phyloP scores from a whole-genome alignment of 106 monocot species.

The Cymbidium sinense region DNA sequence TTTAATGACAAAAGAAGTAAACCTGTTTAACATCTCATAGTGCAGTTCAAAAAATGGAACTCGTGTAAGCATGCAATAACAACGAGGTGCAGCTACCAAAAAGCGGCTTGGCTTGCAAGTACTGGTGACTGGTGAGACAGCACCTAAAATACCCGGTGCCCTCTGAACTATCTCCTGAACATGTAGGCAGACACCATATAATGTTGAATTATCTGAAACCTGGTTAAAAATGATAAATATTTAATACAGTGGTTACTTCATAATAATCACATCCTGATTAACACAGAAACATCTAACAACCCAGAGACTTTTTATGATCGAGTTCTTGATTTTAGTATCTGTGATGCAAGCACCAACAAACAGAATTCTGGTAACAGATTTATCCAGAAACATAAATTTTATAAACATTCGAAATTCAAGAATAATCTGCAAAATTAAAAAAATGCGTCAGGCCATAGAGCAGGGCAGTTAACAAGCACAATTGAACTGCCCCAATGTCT shows the following conservation, averaged over 20 bases:
- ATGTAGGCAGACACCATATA: constrained; percentile 91
- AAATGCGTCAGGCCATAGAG: not conserved
- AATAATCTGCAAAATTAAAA: not conserved
- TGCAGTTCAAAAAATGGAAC: constrained; percentile 98
- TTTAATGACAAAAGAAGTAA: constrained; percentile 14
- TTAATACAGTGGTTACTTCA: not conserved
- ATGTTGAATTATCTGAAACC: constrained; percentile 76
- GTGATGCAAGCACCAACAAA: not conserved
- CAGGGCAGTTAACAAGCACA: not conserved
- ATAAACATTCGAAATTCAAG: not conserved
- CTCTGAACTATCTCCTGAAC: constrained; percentile 93
- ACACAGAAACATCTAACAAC: not conserved
- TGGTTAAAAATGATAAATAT: constrained; percentile 30
- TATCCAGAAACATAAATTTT: not conserved
- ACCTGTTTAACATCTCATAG: constrained; percentile 99
- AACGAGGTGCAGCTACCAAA: constrained; percentile 92
- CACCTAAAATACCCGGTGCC: constrained; percentile 80
- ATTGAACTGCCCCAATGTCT: not conserved
- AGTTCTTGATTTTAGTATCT: not conserved
- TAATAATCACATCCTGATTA: not conserved
- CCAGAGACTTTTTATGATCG: not conserved
- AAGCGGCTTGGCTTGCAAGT: constrained; percentile 57
- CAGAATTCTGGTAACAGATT: not conserved
- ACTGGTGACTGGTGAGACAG: constrained; percentile 37
- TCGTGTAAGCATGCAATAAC: constrained; percentile 91